These are phyloP conservation scores for Claviceps spartinae DNA, from an alignment of 2,329 filamentous ascomycete genomes.

Conservation along the genomic window DNA sequence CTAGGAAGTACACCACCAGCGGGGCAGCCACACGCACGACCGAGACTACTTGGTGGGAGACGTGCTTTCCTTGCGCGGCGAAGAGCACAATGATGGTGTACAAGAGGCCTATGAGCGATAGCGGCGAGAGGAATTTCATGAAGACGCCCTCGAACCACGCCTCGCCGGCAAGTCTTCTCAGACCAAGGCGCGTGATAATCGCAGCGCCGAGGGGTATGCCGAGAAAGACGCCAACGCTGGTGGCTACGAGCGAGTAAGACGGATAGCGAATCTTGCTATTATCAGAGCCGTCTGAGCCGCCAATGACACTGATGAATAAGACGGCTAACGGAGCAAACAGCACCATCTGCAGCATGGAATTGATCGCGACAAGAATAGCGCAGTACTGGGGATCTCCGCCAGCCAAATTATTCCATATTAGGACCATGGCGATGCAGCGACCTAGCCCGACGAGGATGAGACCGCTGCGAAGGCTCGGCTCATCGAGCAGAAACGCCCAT, in stretches of 20 bases:
- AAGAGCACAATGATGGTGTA: conserved; percentile 84
- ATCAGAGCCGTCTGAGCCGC: conserved; percentile 16
- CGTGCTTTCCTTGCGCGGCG: conserved; percentile 62
- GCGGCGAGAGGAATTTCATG: conserved; percentile 54
- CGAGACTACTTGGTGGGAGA: conserved; percentile 71
- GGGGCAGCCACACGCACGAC: conserved; percentile 73
- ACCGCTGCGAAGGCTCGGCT: conserved; percentile 45
- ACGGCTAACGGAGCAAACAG: conserved; percentile 57
- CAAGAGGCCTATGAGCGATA: conserved; percentile 68
- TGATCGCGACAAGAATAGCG: conserved; percentile 63
- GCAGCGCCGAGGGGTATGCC: conserved; percentile 74
- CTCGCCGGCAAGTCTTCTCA: conserved; percentile 41
- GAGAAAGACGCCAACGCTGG: conserved; percentile 71
- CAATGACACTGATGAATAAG: conserved; percentile 58
- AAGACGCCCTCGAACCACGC: conserved; percentile 56
- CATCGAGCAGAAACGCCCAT: conserved; percentile 53
- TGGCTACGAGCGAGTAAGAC: conserved; percentile 57
- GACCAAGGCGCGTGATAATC: conserved; percentile 54
- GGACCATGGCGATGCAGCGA: conserved; percentile 76
- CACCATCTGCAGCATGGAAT: conserved; percentile 62
- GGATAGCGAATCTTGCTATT: conserved; percentile 22
- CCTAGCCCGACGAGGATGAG: conserved; percentile 74
- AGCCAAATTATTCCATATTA: conserved; percentile 59
- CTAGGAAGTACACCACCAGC: conserved; percentile 64
- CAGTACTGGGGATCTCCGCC: conserved; percentile 73